Conservation (phyloP, 805 yeast species). For the Candida ipomoeae region DNA sequence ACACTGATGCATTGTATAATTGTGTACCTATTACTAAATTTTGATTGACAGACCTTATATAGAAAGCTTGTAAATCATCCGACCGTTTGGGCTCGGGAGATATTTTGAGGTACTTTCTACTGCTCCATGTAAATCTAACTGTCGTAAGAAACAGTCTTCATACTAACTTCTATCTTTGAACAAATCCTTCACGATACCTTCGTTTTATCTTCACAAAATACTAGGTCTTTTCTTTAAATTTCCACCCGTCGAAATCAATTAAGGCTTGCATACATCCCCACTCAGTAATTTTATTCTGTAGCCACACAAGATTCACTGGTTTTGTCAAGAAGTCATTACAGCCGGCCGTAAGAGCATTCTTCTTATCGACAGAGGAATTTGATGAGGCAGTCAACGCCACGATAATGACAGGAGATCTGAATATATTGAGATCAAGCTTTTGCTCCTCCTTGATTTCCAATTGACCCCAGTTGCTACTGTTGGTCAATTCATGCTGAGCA, state of each 20-base stretch:
- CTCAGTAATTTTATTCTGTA: conserved; percentile 87
- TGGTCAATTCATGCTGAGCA: conserved; percentile 38
- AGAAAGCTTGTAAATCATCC: background rate
- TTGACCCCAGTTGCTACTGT: conserved; percentile 19
- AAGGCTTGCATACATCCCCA: conserved; percentile 99
- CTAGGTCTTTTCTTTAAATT: conserved; percentile 7
- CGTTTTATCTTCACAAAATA: background rate
- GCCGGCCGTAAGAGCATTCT: conserved; percentile 92
- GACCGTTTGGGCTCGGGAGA: background rate
- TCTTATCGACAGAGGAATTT: conserved; percentile 70
- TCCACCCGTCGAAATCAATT: conserved; percentile 92
- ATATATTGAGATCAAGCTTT: conserved; percentile 54
- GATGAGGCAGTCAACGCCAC: conserved; percentile 96
- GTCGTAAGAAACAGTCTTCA: background rate
- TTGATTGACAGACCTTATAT: background rate
- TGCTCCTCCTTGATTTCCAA: conserved; percentile 42
- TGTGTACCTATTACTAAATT: background rate
- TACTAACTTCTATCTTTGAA: background rate
- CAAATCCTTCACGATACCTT: background rate
- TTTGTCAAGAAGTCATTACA: conserved; percentile 95
- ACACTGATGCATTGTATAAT: background rate
- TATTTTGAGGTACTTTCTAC: background rate
- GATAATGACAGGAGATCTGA: conserved; percentile 92
- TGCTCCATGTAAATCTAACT: background rate
- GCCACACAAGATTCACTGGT: conserved; percentile 93